A percentile compares a stretch with the other conserved stretches of the same genome.
Evolutionary conservation across 2,329 filamentous ascomycete species (phyloP).

Genomic region (Fusarium cyanostomum): DNA sequence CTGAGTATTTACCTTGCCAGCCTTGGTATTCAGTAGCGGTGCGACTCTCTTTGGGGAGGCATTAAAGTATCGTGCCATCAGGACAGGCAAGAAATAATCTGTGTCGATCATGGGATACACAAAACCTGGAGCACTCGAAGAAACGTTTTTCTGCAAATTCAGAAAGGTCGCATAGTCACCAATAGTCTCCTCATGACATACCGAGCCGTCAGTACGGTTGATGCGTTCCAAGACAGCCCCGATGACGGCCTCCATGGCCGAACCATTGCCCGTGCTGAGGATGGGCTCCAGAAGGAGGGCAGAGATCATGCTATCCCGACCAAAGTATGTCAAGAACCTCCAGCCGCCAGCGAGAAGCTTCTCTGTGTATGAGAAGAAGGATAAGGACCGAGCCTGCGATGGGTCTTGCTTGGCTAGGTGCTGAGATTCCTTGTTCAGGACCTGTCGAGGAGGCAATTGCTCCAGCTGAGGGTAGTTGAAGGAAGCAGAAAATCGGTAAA

Average conservation of each 20-base stretch:
- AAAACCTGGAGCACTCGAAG: slow-evolving; percentile 62
- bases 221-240: slow-evolving; percentile 68
- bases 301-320: slow-evolving; percentile 71
- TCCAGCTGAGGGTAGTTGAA: slow-evolving; percentile 70
- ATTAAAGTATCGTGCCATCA: slow-evolving; percentile 68
- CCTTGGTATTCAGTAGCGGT: slow-evolving; percentile 53
- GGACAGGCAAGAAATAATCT: slow-evolving; percentile 67
- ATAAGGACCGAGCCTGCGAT: slow-evolving; percentile 48
- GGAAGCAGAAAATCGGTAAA: slow-evolving; percentile 66
- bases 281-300: slow-evolving; percentile 66
- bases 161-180: slow-evolving; percentile 71
- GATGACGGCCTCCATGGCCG: slow-evolving; percentile 69
- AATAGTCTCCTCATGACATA: slow-evolving; percentile 72
- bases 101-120: slow-evolving; percentile 72
- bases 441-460: slow-evolving; percentile 59
- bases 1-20: slow-evolving; percentile 56
- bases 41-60: slow-evolving; percentile 49
- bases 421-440: slow-evolving; percentile 59
- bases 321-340: slow-evolving; percentile 74
- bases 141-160: slow-evolving; percentile 62
- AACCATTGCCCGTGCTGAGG: slow-evolving; percentile 62
- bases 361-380: slow-evolving; percentile 70
- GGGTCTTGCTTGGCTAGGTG: slow-evolving; percentile 53
- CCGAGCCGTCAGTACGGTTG: slow-evolving; percentile 66
- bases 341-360: slow-evolving; percentile 72